Evolutionary conservation across 2,329 filamentous ascomycete genomes (phyloP).

Genomic region (Stagonosporopsis vannaccii): DNA sequence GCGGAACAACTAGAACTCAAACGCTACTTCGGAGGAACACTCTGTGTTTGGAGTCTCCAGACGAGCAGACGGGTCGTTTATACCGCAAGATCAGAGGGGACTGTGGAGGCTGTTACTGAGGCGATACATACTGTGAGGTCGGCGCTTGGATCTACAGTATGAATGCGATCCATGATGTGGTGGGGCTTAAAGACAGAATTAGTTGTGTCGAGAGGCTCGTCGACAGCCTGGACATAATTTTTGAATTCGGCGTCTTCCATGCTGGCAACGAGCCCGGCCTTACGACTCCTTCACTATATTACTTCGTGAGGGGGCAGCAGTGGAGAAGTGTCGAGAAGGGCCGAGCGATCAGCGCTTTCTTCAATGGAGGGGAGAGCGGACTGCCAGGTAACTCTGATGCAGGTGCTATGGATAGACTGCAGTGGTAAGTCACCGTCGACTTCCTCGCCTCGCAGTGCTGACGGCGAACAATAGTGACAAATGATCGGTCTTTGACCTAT

Average conservation of each 20-base stretch:
- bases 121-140: constrained; percentile 66
- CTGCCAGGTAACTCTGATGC: constrained; percentile 75
- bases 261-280: constrained; percentile 74
- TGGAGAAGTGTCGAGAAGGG: constrained; percentile 66
- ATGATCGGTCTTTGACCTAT: constrained; percentile 52
- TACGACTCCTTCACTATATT: constrained; percentile 72
- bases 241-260: constrained; percentile 66
- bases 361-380: constrained; percentile 62
- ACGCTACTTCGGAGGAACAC: constrained; percentile 65
- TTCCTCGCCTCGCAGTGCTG: constrained; percentile 1
- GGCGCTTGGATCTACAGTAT: constrained; percentile 72
- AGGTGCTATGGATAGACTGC: constrained; percentile 77
- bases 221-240: constrained; percentile 67
- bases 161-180: constrained; percentile 72
- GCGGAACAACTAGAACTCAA: constrained; percentile 74
- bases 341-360: constrained; percentile 65
- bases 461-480: constrained; percentile 34
- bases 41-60: constrained; percentile 72
- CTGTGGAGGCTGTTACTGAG: constrained; percentile 73
- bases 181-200: constrained; percentile 59
- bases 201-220: constrained; percentile 66
- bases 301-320: constrained; percentile 67
- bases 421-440: constrained; percentile 26
- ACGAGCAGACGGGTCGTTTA: constrained; percentile 58
- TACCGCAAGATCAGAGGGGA: constrained; percentile 59